Conservation (phyloP, 2,329 filamentous ascomycete genomes). For the Phoma herbarum region DNA sequence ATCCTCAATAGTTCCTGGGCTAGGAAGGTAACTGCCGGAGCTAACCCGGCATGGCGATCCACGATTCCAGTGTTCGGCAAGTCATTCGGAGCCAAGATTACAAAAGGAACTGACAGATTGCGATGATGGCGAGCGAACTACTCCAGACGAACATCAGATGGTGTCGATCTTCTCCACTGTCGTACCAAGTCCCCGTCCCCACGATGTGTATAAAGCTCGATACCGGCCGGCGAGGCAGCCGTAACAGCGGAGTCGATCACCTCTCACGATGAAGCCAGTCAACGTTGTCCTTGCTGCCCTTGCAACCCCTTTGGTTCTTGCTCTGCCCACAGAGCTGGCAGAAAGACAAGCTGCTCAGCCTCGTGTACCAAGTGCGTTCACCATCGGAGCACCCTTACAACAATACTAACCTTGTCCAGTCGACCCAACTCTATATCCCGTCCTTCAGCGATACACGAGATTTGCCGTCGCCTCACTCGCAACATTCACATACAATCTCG, state of each 20-base stretch:
- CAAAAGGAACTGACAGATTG: not conserved
- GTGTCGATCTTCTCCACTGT: not conserved
- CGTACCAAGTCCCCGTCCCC: not conserved
- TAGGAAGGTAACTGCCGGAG: constrained; percentile 8
- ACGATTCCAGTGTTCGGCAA: not conserved
- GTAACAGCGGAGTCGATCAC: not conserved
- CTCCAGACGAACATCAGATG: not conserved
- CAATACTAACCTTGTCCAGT: constrained; percentile 13
- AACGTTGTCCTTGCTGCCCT: constrained; percentile 21
- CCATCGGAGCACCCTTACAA: not conserved
- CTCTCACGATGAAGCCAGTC: constrained; percentile 20
- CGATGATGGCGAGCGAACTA: not conserved
- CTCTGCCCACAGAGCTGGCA: constrained; percentile 15
- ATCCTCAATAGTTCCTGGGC: constrained; percentile 8
- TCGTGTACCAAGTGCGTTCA: constrained; percentile 9
- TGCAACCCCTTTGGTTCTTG: constrained; percentile 12
- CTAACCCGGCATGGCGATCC: not conserved
- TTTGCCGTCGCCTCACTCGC: constrained; percentile 27
- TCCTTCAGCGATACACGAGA: constrained; percentile 27
- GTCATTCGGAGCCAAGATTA: not conserved
- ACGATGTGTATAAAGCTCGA: constrained; percentile 4
- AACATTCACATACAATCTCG: constrained; percentile 25
- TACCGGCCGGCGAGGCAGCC: not conserved
- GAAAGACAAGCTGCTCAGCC: constrained; percentile 12
- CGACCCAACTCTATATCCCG: constrained; percentile 16